phyloP scores from a whole-genome alignment of 2,329 filamentous ascomycete species.

The Microcyclospora tardicrescens region DNA sequence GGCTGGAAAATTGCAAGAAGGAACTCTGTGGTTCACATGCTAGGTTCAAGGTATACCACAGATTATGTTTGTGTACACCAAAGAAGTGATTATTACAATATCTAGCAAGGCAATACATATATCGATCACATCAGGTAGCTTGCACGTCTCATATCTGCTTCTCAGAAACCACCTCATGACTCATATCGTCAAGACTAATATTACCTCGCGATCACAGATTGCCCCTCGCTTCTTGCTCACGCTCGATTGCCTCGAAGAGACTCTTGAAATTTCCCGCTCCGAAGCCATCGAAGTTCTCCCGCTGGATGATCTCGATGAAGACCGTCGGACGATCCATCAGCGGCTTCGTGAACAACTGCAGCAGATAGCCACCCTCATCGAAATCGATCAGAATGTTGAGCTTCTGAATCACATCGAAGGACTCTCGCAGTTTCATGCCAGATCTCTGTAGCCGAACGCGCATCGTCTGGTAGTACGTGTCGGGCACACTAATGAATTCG shows the following conservation, averaged over 20 bases:
- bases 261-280: conserved; percentile 94
- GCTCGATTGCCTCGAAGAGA: conserved; percentile 87
- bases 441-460: conserved; percentile 54
- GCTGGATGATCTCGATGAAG: conserved; percentile 91
- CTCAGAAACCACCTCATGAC: too few relatives aligned
- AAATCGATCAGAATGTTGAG: conserved; percentile 91
- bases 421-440: conserved; percentile 54
- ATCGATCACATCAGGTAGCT: too few relatives aligned
- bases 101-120: too few relatives aligned
- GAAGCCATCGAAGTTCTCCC: conserved; percentile 81
- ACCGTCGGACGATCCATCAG: conserved; percentile 90
- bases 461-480: conserved; percentile 76
- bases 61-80: too few relatives aligned
- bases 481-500: conserved; percentile 81
- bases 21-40: too few relatives aligned
- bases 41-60: too few relatives aligned
- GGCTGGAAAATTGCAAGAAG: too few relatives aligned
- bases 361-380: conserved; percentile 76
- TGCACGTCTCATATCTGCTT: too few relatives aligned
- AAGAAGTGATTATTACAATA: too few relatives aligned
- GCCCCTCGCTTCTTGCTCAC: conserved; percentile 75
- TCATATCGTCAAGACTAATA: too few relatives aligned
- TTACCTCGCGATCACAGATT: too few relatives aligned
- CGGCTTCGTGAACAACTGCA: conserved; percentile 54
- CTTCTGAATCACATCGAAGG: conserved; percentile 61